Conservation (phyloP, 345 rosid species). For the Gossypium arboreum region DNA sequence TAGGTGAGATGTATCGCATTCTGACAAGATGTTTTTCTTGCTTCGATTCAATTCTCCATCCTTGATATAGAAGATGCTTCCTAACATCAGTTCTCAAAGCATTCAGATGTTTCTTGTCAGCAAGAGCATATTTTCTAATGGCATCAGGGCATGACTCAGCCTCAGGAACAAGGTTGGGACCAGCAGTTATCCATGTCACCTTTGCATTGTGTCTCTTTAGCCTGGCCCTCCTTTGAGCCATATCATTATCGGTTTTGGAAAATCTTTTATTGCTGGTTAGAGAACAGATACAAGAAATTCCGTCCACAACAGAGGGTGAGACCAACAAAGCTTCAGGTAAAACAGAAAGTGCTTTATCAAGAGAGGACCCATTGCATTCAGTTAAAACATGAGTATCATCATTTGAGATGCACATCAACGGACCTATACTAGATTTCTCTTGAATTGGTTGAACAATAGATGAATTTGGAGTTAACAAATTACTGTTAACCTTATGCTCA, state of each 20-base stretch:
- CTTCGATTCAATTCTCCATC: conserved; percentile 52
- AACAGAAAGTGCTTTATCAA: conserved; percentile 15
- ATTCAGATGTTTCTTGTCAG: not conserved
- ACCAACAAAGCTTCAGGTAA: conserved; percentile 23
- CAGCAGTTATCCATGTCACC: conserved; percentile 41
- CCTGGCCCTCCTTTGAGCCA: not conserved
- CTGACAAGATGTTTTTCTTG: conserved; percentile 20
- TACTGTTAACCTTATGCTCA: conserved; percentile 18
- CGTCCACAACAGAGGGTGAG: conserved; percentile 25
- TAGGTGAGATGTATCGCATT: conserved; percentile 61
- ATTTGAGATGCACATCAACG: not conserved
- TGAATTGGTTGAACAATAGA: conserved; percentile 1
- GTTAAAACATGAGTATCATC: conserved; percentile 20
- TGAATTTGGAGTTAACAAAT: not conserved
- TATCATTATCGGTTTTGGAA: conserved; percentile 21
- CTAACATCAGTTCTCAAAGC: conserved; percentile 23
- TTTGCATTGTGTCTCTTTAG: conserved; percentile 6
- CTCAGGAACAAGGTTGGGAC: conserved; percentile 34
- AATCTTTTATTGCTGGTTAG: conserved; percentile 12
- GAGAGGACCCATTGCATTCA: conserved; percentile 21
- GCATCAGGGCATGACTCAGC: conserved; percentile 53
- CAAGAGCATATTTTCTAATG: conserved; percentile 32
- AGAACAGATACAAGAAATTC: conserved; percentile 21
- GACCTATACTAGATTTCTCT: conserved; percentile 15
- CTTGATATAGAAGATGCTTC: conserved; percentile 52